Base-by-base conservation (phyloP, 2,329 filamentous ascomycete species). In the Drechmeria coniospora region DNA sequence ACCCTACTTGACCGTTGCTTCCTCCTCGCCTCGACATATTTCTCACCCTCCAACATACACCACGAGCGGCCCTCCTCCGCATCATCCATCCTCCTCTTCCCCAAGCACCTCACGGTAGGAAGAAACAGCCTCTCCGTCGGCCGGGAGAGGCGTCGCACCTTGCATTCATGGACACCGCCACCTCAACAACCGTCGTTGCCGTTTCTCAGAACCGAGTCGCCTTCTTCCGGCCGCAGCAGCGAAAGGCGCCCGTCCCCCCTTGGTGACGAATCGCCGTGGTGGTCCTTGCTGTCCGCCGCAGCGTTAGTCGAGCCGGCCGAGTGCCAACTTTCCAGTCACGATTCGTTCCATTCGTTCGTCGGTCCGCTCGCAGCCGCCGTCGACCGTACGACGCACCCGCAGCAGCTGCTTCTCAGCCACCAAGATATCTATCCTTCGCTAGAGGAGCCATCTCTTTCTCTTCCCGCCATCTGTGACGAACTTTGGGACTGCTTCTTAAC, bases 141-240 rank as follows among this genome's bases (percentile, higher is more conserved):
- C 15, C 13, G 28, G 33, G 39, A 40, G 36, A 42, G 39, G 39
- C 34, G 15, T 25, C 28, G 26, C 30, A 37, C 26, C 34, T 31
- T 43, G 40, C 30, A 31, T 33, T 30, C 28, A 41, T 43, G 40
- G 38, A 29, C 28, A 15, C 31, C 30, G 3, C 29, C 19, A 15
- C 17, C 6, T 15, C 25, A 7, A 8, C 32, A 18, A 12, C 31
- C 25, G 32, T 20, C 15, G 11, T 26, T 18, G 30, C 34, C 13
- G 27, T 27, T 27, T 13, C 8, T 8, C 30, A 19, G 20, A 11
- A 18, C 16, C 22, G 4, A 28, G 9, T 27, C 9, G 23, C 6
- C 17, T 37, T 36, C 34, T 38, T 32, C 36, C 17, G 31, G 32
- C 36, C 35, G 13, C 31, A 35, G 34, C 37, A 38, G 23, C 26